Conservation (phyloP, 2,329 filamentous ascomycete genomes). For the Aspergillus latus region DNA sequence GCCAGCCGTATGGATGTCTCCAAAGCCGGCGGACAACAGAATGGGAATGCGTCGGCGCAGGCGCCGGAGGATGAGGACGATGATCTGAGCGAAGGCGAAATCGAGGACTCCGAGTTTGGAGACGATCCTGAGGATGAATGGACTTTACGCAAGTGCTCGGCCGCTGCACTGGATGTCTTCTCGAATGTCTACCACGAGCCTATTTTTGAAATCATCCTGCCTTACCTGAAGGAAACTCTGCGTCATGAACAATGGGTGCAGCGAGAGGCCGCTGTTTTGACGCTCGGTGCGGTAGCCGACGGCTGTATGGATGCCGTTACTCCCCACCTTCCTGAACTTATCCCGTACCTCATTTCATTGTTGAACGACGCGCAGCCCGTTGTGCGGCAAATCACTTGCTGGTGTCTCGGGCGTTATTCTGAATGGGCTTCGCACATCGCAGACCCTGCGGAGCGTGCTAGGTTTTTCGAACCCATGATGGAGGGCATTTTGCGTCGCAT, state of each 20-base stretch:
- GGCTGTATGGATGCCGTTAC: slow-evolving; percentile 88
- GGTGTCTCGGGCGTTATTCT: slow-evolving; percentile 93
- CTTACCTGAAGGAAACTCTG: slow-evolving; percentile 87
- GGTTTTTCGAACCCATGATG: slow-evolving; percentile 94
- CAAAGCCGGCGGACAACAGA: slow-evolving; percentile 41
- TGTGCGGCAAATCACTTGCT: slow-evolving; percentile 95
- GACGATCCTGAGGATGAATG: slow-evolving; percentile 84
- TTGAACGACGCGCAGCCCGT: slow-evolving; percentile 84
- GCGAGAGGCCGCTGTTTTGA: slow-evolving; percentile 89
- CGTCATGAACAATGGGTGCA: slow-evolving; percentile 87
- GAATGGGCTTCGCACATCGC: slow-evolving; percentile 80
- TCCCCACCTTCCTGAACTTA: slow-evolving; percentile 84
- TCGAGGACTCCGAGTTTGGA: slow-evolving; percentile 70
- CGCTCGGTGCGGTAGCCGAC: slow-evolving; percentile 90
- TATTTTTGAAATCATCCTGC: slow-evolving; percentile 88
- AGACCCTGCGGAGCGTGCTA: slow-evolving; percentile 65
- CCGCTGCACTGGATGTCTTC: slow-evolving; percentile 90
- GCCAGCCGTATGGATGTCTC: slow-evolving; percentile 59
- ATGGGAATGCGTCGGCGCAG: slow-evolving; percentile 47
- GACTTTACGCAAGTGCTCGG: slow-evolving; percentile 96
- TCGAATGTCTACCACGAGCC: slow-evolving; percentile 83
- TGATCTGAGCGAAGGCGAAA: slow-evolving; percentile 83
- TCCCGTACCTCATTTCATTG: slow-evolving; percentile 85
- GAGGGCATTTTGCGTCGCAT: slow-evolving; percentile 91
- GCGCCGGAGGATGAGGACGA: slow-evolving; percentile 63